phyloP scores from a whole-genome alignment of 2,329 filamentous ascomycete genomes.

The Pseudocercospora macadamiae region DNA sequence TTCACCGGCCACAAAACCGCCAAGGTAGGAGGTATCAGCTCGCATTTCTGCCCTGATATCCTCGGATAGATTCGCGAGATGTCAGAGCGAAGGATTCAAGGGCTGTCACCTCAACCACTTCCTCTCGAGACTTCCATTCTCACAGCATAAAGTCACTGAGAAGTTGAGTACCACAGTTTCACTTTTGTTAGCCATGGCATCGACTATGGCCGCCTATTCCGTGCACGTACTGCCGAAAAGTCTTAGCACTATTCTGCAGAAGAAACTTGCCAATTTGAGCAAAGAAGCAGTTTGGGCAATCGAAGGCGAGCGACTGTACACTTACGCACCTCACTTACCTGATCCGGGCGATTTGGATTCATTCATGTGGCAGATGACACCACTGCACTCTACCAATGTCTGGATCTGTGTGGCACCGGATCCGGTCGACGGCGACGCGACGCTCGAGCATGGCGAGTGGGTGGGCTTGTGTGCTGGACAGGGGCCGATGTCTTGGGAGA shows the following conservation, averaged over 20 bases:
- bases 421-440: neutral
- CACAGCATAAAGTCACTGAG: neutral
- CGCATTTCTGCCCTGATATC: no score
- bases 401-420: neutral
- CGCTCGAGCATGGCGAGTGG: neutral
- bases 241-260: neutral
- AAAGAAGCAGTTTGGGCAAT: neutral
- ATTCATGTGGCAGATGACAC: neutral
- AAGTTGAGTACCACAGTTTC: no score
- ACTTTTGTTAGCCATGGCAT: no score
- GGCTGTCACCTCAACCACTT: neutral
- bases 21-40: no score
- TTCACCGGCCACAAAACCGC: no score
- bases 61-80: no score
- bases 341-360: neutral
- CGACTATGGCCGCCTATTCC: neutral
- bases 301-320: neutral
- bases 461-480: neutral
- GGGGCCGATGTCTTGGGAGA: neutral
- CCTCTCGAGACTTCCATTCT: neutral
- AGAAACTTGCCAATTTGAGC: neutral
- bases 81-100: neutral
- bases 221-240: neutral
- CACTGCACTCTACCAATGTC: neutral
- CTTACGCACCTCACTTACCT: neutral